Conservation (phyloP, 768 basidiomycete species). For the Naematelia encephala region DNA sequence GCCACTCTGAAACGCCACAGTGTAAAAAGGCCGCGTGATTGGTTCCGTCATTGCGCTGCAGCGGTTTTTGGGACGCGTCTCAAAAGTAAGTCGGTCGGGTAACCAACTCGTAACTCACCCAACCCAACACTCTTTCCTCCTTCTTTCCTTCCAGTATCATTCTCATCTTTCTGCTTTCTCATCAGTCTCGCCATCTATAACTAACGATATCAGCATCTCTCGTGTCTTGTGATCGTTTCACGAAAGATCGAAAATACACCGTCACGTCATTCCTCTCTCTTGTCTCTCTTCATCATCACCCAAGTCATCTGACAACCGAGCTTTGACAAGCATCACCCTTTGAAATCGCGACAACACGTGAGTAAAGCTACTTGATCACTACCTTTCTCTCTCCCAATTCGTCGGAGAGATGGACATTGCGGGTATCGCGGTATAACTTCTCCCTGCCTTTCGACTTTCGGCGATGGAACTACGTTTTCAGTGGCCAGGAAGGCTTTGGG, state of each 20-base stretch:
- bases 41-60: neutral
- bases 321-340: neutral
- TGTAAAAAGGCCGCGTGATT: neutral
- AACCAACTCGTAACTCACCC: neutral
- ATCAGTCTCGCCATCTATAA: too few relatives aligned
- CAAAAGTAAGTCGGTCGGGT: neutral
- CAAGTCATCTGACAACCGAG: neutral
- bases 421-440: too few relatives aligned
- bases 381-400: too few relatives aligned
- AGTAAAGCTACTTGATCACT: neutral
- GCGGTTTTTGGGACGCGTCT: neutral
- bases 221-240: neutral
- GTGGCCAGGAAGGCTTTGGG: too few relatives aligned
- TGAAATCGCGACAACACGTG: neutral
- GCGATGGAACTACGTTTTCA: too few relatives aligned
- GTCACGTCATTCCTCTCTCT: too few relatives aligned
- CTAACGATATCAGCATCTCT: neutral
- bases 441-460: too few relatives aligned
- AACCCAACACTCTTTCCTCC: neutral
- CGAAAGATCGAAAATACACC: too few relatives aligned
- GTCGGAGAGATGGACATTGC: too few relatives aligned
- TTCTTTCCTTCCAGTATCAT: too few relatives aligned
- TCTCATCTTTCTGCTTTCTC: too few relatives aligned
- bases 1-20: neutral
- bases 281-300: neutral